phyloP scores from a whole-genome alignment of 805 yeast genomes.

The Yamadazyma philogaea region DNA sequence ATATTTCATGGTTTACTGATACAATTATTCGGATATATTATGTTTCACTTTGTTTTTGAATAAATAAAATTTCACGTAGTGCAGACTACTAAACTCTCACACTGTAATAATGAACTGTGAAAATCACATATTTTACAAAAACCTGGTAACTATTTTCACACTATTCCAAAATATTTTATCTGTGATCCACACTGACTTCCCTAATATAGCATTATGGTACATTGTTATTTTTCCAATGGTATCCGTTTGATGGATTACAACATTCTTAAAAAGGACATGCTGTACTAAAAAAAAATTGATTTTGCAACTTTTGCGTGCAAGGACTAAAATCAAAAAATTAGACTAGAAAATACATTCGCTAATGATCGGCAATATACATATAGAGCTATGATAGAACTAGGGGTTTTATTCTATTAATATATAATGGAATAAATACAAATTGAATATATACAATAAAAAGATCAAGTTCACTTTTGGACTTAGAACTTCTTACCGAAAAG shows the following conservation, averaged over 20 bases:
- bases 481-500: slow-evolving; percentile 88
- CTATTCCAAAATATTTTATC: too few species aligned
- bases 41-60: slow-evolving; percentile 4
- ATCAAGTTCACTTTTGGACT: slow-evolving; percentile 7
- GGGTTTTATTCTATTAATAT: slow-evolving; percentile 13
- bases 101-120: too few species aligned
- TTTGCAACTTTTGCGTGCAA: slow-evolving; percentile 5
- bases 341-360: neutral
- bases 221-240: neutral
- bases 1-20: slow-evolving; percentile 10
- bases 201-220: too few species aligned
- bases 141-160: too few species aligned
- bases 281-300: neutral
- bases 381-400: slow-evolving; percentile 1
- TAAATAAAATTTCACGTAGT: too few species aligned
- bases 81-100: too few species aligned
- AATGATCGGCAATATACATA: neutral
- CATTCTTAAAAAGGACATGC: neutral
- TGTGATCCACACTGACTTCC: too few species aligned
- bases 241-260: too few species aligned
- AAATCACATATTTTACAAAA: too few species aligned
- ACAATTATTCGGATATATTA: slow-evolving; percentile 12
- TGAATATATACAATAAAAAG: slow-evolving; percentile 13
- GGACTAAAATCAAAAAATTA: neutral
- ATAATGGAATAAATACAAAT: slow-evolving; percentile 13